Evolutionary conservation across 2,329 filamentous ascomycete species (phyloP), one percentile per base, ranked within the genome.

Genomic region (Penicillium frequentans): DNA sequence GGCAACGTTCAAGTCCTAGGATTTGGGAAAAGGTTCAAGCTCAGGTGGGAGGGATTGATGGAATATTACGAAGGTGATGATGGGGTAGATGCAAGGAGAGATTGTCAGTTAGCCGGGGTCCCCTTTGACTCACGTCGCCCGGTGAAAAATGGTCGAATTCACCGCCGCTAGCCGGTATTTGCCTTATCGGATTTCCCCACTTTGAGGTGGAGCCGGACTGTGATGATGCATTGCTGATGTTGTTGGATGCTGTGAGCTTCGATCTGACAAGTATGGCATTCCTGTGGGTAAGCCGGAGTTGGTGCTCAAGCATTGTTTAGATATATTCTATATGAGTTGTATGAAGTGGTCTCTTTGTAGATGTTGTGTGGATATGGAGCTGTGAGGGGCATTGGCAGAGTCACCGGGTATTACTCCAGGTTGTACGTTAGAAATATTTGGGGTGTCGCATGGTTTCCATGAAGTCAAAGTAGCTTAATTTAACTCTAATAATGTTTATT

Each of bases 131-230:
- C 52, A 55, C 45, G 58, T 57, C 55, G 54, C 39, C 43, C 46
- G 52, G 57, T 60, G 54, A 60, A 60, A 59, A 59, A 50, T 54
- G 57, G 54, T 57, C 45, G 43, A 53, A 39, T 21, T 13, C 49
- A 62, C 61, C 61, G 59, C 42, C 46, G 47, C 42, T 63, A 63
- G 49, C 59, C 61, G 61, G 50, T 29, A 47, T 55, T 59, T 55
- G 56, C 39, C 57, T 62, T 60, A 64, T 62, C 59, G 53, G 45
- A 23, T 39, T 55, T 52, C 50, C 19, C 50, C 50, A 59, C 59
- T 57, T 59, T 51, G 43, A 10, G 51, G 45, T 54, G 58, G 52
- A 55, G 45, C 16, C 39, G 44, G 23, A 21, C 10, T 42, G 21
- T 16, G 43, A 39, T 47, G 51, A 35, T 49, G 46, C 29, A 35